Percentiles rank a stretch among this genome's conserved stretches.
Evolutionary conservation across 805 yeast genomes (phyloP).

Genomic region (Candida xiaguanensis): DNA sequence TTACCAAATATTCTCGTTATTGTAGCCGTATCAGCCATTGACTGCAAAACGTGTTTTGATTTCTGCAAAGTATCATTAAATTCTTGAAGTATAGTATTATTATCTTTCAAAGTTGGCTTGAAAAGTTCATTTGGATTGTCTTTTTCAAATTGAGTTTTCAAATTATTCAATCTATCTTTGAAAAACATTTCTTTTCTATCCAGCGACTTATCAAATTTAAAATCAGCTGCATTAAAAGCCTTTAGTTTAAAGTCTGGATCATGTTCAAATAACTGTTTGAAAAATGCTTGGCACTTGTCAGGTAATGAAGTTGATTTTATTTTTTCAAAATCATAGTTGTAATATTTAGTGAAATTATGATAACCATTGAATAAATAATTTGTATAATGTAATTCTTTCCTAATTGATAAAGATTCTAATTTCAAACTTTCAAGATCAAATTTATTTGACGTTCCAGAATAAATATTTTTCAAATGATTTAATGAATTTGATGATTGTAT

Average conservation of each 20-base stretch:
- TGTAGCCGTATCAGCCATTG: slow-evolving; percentile 30
- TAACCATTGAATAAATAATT: slow-evolving; percentile 20
- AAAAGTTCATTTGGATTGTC: background rate
- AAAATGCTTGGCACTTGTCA: slow-evolving; percentile 24
- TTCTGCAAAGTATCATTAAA: slow-evolving; percentile 14
- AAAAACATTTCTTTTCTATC: slow-evolving; percentile 18
- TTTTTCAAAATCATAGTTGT: slow-evolving; percentile 5
- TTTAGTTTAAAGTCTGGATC: slow-evolving; percentile 24
- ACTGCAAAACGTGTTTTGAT: slow-evolving; percentile 17
- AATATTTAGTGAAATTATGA: slow-evolving; percentile 14
- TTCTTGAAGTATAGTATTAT: slow-evolving; percentile 15
- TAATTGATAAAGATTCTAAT: slow-evolving; percentile 12
- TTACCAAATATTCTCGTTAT: slow-evolving; percentile 27
- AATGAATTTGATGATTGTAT: slow-evolving; percentile 1
- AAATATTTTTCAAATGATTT: background rate
- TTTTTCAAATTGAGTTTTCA: slow-evolving; percentile 7
- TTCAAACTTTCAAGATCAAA: slow-evolving; percentile 12
- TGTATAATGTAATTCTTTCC: slow-evolving; percentile 19
- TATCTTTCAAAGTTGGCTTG: slow-evolving; percentile 14
- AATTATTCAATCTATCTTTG: slow-evolving; percentile 8
- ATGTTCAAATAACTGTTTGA: slow-evolving; percentile 15
- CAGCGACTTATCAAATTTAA: slow-evolving; percentile 18
- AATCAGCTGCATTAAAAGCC: slow-evolving; percentile 3
- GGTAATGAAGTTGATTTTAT: slow-evolving; percentile 13
- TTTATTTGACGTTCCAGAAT: background rate